Base-by-base conservation (phyloP, 179 eudicot genomes). In the Beta lomatogona region DNA sequence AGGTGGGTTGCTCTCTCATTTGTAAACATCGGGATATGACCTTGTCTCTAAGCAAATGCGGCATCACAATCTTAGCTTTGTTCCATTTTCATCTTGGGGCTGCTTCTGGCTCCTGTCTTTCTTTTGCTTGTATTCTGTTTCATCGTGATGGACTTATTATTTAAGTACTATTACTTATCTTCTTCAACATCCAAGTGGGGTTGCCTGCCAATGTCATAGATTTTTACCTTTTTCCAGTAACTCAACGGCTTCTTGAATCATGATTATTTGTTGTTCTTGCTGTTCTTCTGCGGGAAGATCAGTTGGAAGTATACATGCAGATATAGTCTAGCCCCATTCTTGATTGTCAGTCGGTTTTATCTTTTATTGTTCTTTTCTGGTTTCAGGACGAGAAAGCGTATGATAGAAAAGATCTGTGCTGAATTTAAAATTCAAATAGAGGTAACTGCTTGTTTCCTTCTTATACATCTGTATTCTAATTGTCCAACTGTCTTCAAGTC, bases 371-470 rank as follows among this genome's bases (percentile, higher is more conserved):
- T 76, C 11, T 36, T 78, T 79, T 84, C 68, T 72, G 75, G 57
- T 84, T 87, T 77, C 93, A 96, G 99, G 91, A 87, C 93, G 48
- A 86, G 88, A 86, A 92, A 90, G 73, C 78, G 52, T 9, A 48
- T 92, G 72, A 83, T 91, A 52, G 93, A 91, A 81, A 88, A 88
- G 71, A 87, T 92, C 45, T 69, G 84, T 50, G 75, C 66, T 52
- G 86, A 93, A 82, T 92, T 91, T 78, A 86, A 88, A 64, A 94
- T 94, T 79, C 73, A 82, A 87, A 89, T 94, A 89, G 86, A 93
- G 96, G 99, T 96, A 67, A 84, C 1, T 69, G 41, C 63, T 68
- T 64, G 44, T 12, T 13, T 10, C 46, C 21, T 70, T 0, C 9
- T 54, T 14, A 8, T 70, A 46, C 15, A 19, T 1, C 25, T 46